These are phyloP conservation scores for Dendrothele bispora DNA, from an alignment of 768 basidiomycete genomes.

Conservation along the genomic window DNA sequence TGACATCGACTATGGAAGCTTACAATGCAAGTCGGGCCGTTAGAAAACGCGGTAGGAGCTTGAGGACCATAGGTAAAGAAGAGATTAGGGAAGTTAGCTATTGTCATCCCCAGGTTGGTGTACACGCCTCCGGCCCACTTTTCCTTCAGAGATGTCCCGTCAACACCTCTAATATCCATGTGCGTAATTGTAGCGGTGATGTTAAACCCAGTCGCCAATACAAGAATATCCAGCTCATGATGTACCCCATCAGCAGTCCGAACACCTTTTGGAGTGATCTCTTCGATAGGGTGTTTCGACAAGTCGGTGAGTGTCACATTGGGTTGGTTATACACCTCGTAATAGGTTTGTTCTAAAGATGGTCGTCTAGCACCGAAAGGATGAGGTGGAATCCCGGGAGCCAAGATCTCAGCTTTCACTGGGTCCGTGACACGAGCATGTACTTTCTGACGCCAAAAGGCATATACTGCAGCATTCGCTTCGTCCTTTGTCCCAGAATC, in stretches of 20 bases:
- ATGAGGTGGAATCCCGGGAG: not conserved
- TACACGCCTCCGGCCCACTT: conserved; percentile 16
- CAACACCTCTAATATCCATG: conserved; percentile 16
- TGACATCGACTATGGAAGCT: not conserved
- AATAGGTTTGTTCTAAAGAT: conserved; percentile 6
- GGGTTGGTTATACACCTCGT: conserved; percentile 11
- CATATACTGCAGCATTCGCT: conserved; percentile 4
- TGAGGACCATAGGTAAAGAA: conserved; percentile 15
- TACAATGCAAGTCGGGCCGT: conserved; percentile 5
- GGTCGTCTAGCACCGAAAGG: conserved; percentile 4
- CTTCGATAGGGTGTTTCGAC: conserved; percentile 10
- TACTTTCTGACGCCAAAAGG: conserved; percentile 9
- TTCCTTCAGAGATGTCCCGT: conserved; percentile 12
- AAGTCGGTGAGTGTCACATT: conserved; percentile 16
- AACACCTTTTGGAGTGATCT: conserved; percentile 15
- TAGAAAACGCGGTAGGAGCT: conserved; percentile 12
- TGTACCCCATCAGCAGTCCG: conserved; percentile 7
- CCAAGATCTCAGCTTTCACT: not conserved
- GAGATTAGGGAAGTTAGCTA: conserved; percentile 15
- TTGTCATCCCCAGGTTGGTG: conserved; percentile 16
- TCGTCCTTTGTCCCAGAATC: conserved; percentile 4
- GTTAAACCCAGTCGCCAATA: conserved; percentile 20
- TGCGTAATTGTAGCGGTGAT: conserved; percentile 12
- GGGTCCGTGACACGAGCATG: conserved; percentile 1
- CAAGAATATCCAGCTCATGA: conserved; percentile 14